Conservation (phyloP, 148 eudicot species). For the Limonium bicolor region DNA sequence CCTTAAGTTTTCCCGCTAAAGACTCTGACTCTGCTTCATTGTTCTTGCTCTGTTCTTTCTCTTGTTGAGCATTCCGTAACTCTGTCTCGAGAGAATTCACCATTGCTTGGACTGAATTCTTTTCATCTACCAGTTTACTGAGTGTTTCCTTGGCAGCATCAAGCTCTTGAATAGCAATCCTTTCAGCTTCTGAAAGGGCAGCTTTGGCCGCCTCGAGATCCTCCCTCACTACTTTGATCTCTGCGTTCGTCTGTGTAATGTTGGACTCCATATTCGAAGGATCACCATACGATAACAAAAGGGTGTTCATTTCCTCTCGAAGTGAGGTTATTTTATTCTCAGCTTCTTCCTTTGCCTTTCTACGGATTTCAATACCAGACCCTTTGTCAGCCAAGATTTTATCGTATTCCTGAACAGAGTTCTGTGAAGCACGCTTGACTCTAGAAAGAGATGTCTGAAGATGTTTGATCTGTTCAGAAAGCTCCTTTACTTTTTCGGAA, state of each 20-base stretch:
- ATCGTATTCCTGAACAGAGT: conserved; percentile 26
- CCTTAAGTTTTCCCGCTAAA: conserved; percentile 13
- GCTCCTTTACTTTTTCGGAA: conserved; percentile 25
- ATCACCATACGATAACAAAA: conserved; percentile 14
- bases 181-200: conserved; percentile 22
- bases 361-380: conserved; percentile 12
- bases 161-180: conserved; percentile 22
- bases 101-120: conserved; percentile 14
- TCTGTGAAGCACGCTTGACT: conserved; percentile 25
- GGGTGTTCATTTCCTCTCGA: conserved; percentile 12
- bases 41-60: conserved; percentile 15
- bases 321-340: conserved; percentile 26
- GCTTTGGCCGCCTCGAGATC: conserved; percentile 27
- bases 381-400: conserved; percentile 25
- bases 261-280: conserved; percentile 26
- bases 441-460: conserved; percentile 27
- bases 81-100: conserved; percentile 36
- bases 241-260: conserved; percentile 36
- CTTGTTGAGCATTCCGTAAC: conserved; percentile 32
- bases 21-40: conserved; percentile 22
- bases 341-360: conserved; percentile 22
- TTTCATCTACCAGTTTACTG: conserved; percentile 25
- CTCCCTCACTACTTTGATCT: conserved; percentile 32
- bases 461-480: conserved; percentile 30
- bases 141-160: conserved; percentile 31